Evolutionary conservation across 179 eudicot species (phyloP), one percentile per base, ranked within the genome.

Genomic region (Sideroxylon spinosum): DNA sequence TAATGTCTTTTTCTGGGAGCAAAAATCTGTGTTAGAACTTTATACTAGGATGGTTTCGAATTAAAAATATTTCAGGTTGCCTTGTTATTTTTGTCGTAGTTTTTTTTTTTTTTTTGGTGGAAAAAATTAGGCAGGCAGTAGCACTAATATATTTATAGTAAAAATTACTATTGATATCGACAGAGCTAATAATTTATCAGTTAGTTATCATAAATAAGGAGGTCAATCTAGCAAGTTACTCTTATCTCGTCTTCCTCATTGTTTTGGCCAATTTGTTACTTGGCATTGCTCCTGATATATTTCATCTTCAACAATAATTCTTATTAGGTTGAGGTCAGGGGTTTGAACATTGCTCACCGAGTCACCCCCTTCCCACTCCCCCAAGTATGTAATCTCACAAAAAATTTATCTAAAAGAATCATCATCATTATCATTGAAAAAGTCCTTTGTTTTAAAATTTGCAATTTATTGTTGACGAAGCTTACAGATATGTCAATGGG

Each of bases 401-500:
- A 37, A 37, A 37, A 37, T 37, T 37, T 37, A 37, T 37, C 4
- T 37, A 37, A 37, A 37, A 37, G 44, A 37, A 37, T 37, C 44
- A 37, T 37, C 44, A 37, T 37, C 44, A 37, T 37, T 37, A 37
- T 37, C 44, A 37, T 1, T 37, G 44, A 6, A 37, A 37, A 37
- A 37, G 37, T 37, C 5, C 44, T 37, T 37, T 37, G 44, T 37
- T 37, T 37, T 37, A 37, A 37, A 37, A 37, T 0, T 44, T 37
- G 44, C 14, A 64, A 4, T 64, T 66, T 17, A 17, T 66, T 66
- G 4, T 32, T 66, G n/a, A 49, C 50, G 74, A 66, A 49, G 16
- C 48, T 62, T 50, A 65, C 25, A n/a, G 64, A 76, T 76, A 46
- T 53, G 8, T 52, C 20, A 28, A 20, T 76, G n/a, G 32, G 53